Evolutionary conservation across 495 filamentous ascomycete genomes (phyloP).

Genomic region (Aspergillus wentii): DNA sequence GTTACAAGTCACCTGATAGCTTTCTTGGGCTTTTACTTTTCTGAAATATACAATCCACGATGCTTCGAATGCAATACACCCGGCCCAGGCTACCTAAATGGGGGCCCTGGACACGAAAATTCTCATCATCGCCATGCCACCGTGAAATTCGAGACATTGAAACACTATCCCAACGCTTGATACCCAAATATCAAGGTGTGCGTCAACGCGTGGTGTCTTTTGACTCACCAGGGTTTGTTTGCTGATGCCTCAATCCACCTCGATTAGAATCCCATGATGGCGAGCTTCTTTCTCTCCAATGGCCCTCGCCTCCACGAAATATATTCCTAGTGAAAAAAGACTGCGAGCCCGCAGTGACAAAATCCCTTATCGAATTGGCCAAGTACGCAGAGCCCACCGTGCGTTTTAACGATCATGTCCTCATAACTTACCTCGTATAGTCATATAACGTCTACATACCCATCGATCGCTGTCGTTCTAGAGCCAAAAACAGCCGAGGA

Average conservation of each 20-base stretch:
- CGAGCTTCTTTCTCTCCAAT: slow-evolving; percentile 76
- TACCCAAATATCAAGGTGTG: slow-evolving; percentile 51
- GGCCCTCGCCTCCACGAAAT: slow-evolving; percentile 86
- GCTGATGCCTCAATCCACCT: slow-evolving; percentile 2
- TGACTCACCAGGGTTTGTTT: neutral
- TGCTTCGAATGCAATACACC: slow-evolving; percentile 3
- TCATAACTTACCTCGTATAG: slow-evolving; percentile 26
- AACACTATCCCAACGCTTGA: slow-evolving; percentile 33
- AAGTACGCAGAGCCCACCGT: slow-evolving; percentile 36
- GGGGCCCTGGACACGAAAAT: slow-evolving; percentile 17
- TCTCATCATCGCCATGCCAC: slow-evolving; percentile 33
- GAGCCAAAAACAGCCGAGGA: slow-evolving; percentile 68
- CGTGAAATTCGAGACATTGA: slow-evolving; percentile 40
- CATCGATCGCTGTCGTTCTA: slow-evolving; percentile 74
- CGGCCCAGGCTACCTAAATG: neutral
- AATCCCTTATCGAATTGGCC: slow-evolving; percentile 71
- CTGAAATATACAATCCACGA: slow-evolving; percentile 10
- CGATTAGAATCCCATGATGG: slow-evolving; percentile 46
- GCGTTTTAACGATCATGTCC: neutral
- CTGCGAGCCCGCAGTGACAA: slow-evolving; percentile 62
- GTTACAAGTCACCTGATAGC: no score
- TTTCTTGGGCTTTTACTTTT: no score
- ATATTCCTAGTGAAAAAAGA: slow-evolving; percentile 87
- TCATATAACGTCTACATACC: slow-evolving; percentile 76
- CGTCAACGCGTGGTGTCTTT: slow-evolving; percentile 3